phyloP scores from a whole-genome alignment of 1,284 basidiomycete genomes.

The Malassezia arunalokei region DNA sequence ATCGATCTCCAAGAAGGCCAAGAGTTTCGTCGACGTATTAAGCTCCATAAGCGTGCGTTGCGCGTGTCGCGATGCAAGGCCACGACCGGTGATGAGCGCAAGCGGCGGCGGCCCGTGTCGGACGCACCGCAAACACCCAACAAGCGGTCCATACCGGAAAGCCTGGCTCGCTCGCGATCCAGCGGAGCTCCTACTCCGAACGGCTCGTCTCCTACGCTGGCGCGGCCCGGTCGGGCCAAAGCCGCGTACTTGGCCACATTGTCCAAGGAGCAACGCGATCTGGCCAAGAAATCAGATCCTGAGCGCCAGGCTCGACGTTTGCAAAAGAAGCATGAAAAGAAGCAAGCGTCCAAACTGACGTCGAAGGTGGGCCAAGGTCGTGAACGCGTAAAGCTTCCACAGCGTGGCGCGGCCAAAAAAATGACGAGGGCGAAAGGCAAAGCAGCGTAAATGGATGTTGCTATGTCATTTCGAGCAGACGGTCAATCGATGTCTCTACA shows the following conservation, averaged over 20 bases:
- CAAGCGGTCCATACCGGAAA: conserved; percentile 7
- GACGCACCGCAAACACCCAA: conserved; percentile 12
- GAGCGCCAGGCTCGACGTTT: conserved; percentile 28
- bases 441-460: not conserved
- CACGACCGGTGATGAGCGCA: conserved; percentile 18
- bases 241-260: conserved; percentile 25
- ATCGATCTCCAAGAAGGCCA: conserved; percentile 24
- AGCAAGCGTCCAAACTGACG: conserved; percentile 4
- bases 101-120: not conserved
- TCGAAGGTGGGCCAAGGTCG: conserved; percentile 5
- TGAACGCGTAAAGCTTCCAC: conserved; percentile 14
- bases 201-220: conserved; percentile 27
- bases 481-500: conserved; percentile 36
- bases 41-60: conserved; percentile 34
- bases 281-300: conserved; percentile 32
- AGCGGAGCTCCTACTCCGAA: conserved; percentile 40
- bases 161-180: conserved; percentile 17
- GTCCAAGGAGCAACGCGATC: conserved; percentile 29
- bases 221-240: conserved; percentile 11
- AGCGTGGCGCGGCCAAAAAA: conserved; percentile 9
- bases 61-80: conserved; percentile 39
- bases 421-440: conserved; percentile 2
- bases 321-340: conserved; percentile 39
- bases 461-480: conserved; percentile 30
- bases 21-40: conserved; percentile 35